These are phyloP conservation scores for Leishmania martiniquensis DNA, from an alignment of 208 protist species.

Conservation along the genomic window DNA sequence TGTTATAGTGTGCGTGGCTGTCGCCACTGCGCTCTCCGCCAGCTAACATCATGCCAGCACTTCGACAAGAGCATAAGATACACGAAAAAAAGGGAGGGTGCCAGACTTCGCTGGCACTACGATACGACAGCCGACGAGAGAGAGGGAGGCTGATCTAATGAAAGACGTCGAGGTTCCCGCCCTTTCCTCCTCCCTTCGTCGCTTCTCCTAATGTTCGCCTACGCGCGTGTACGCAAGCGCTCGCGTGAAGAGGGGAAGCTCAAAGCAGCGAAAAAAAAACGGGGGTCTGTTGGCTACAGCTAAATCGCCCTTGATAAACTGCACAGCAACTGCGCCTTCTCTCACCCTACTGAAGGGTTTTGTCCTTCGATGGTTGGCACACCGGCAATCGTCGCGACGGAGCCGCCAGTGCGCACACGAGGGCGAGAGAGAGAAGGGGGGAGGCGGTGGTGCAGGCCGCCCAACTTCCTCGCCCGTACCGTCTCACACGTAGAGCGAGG, in stretches of 20 bases:
- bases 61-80: background rate
- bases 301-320: background rate
- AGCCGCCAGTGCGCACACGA: background rate
- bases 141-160: background rate
- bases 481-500: conserved; percentile 3
- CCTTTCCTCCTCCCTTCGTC: background rate
- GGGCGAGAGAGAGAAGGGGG: background rate
- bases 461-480: background rate
- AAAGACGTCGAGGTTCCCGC: background rate
- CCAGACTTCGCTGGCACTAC: background rate
- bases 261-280: background rate
- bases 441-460: background rate
- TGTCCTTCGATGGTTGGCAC: background rate
- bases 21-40: conserved; percentile 6
- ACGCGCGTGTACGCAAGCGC: background rate
- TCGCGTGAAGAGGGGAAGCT: background rate
- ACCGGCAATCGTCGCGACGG: background rate
- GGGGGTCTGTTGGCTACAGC: background rate
- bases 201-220: background rate
- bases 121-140: background rate
- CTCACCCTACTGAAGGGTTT: background rate
- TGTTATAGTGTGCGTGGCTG: conserved; percentile 16
- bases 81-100: background rate
- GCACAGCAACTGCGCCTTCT: background rate
- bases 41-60: conserved; percentile 1